Evolutionary conservation across 306 rosid genomes (phyloP), one percentile per base, ranked within the genome.

Genomic region (Senna siamea): DNA sequence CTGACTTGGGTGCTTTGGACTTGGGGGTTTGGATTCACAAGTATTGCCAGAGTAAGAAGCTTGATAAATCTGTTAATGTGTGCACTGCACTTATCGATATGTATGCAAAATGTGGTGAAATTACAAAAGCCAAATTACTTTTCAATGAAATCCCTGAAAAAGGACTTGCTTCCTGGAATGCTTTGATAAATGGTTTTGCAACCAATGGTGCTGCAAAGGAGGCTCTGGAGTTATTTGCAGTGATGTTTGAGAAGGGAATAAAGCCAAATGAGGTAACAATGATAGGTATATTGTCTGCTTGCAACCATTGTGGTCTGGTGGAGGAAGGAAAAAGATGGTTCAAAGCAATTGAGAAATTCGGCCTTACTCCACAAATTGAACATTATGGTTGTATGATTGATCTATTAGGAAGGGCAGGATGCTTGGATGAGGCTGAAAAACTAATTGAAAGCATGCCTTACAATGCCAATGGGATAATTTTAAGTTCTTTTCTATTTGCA

Each of bases 51-150:
- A 81, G 77, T 77, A 92, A 81, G 74, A 83, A 70, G 26, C 79
- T 86, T 73, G 90, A 84, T 57, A 80, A 46, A 78, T 48, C 26
- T 19, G 72, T 32, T 17, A 84, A 72, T 4, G 72, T 89, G 48
- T 62, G 89, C 72, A 91, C 90, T 17, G 87, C 90, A 0, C 84
- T 89, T 26, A 40, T 87, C 40, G 88, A 89, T 76, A 87, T 89
- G 93, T 87, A 87, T 69, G 91, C 93, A 44, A 91, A 91, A 83
- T 87, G 89, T 78, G 91, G 97, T 11, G 93, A 89, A 66, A 78
- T 80, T 23, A 48, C 6, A 14, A 81, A 62, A 76, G 93, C 91
- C 3, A 86, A 69, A 73, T 69, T 22, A 46, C 61, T 85, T 47
- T 91, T 89, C 35, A 79, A 81, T 30, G 77, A 48, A 74, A 87